Evolutionary conservation across 2,329 filamentous ascomycete genomes (phyloP), one percentile per base, ranked within the genome.

Genomic region (Monosporascus sp.): DNA sequence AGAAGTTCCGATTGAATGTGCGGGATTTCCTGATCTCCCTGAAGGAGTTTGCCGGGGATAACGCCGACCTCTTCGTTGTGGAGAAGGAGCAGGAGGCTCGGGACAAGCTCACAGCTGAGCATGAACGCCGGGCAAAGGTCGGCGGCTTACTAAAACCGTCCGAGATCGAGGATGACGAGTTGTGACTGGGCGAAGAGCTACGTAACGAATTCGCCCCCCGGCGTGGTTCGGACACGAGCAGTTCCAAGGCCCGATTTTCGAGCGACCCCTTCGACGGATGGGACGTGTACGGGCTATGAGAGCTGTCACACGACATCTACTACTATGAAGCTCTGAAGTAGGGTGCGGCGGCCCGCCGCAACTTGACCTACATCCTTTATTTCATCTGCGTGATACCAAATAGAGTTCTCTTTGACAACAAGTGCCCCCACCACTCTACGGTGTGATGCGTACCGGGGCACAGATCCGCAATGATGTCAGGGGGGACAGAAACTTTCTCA

Each of bases 11-110:
- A 70, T 84, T 96, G 52, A 91, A 95, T 65, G 78, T 99, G 50
- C 91, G 94, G 60, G 94, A 99, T 74, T 99, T 99, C 82, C 77
- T 99, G 62, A 96, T 99, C 65, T 95, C 92, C 22, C 79, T 99
- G 62, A 96, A 97, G 75, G 95, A 99, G 73, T 99, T 97, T 58
- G 86, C 91, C 1, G 94, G 90, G 50, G 94, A 99, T 73, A 97
- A 97, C 64, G 85, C 93, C 1, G 94, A 99, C 68, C 80, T 99
- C 9, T 99, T 88, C 72, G 85, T 89, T 4, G 92, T 96, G 54
- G 94, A 99, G 72, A 91, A 96, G 71, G 94, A 99, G 72, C 88
- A 95, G 71, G 91, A 91, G 59, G 87, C 93, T 56, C 85, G 85
- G 60, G 89, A 93, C 63, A 89, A 89, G 47, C 91, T 92, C 70